Percentiles rank a stretch among this genome's conserved stretches.
phyloP scores from a whole-genome alignment of 2,329 filamentous ascomycete species.

The Xylariaceae sp. region DNA sequence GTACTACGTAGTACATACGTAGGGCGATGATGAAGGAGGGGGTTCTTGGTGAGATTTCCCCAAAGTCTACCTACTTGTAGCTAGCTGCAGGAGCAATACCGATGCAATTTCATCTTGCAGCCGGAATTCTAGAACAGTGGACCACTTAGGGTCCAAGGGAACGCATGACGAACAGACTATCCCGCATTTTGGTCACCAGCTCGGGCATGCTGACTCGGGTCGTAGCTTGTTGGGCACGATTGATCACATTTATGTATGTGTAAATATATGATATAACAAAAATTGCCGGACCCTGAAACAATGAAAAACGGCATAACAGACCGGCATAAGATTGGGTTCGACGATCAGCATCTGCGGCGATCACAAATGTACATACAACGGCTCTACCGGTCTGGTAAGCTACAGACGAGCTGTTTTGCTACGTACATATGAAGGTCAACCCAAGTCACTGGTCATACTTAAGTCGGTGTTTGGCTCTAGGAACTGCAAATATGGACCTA shows the following conservation, averaged over 20 bases:
- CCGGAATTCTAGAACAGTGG: constrained; percentile 17
- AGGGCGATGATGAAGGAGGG: not conserved
- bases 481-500: not conserved
- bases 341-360: constrained; percentile 28
- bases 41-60: constrained; percentile 1
- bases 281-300: not conserved
- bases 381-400: constrained; percentile 21
- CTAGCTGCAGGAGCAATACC: constrained; percentile 29
- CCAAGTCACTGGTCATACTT: constrained; percentile 2
- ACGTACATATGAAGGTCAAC: no score
- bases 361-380: constrained; percentile 28
- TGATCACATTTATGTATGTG: constrained; percentile 7
- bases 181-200: constrained; percentile 13
- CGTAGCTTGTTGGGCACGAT: constrained; percentile 21
- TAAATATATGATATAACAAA: no score
- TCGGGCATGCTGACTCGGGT: constrained; percentile 18
- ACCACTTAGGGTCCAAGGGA: constrained; percentile 18
- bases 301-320: constrained; percentile 23
- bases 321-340: constrained; percentile 24
- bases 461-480: not conserved
- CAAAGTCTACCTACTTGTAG: constrained; percentile 5
- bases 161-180: constrained; percentile 17
- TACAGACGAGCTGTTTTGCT: constrained; percentile 8
- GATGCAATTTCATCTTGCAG: constrained; percentile 31
- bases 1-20: not conserved